Evolutionary conservation across 306 rosid genomes (phyloP).

Genomic region (Boehmeria nivea): DNA sequence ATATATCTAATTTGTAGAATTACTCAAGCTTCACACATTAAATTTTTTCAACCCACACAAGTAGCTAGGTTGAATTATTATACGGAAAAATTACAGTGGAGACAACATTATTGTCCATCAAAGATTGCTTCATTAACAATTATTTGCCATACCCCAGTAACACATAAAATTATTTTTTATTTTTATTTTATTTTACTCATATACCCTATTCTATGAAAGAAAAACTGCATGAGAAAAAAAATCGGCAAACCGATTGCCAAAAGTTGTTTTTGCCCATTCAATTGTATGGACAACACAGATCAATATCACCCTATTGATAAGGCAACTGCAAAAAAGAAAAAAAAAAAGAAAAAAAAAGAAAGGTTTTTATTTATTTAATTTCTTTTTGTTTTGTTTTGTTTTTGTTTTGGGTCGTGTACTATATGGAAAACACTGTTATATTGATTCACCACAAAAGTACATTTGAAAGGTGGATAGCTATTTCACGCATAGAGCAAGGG

Average conservation of each 20-base stretch:
- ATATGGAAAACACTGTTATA: neutral
- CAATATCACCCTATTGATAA: neutral
- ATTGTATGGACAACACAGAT: slow-evolving; percentile 4
- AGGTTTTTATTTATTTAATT: neutral
- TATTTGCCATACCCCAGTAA: neutral
- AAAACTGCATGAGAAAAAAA: no score
- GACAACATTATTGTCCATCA: slow-evolving; percentile 1
- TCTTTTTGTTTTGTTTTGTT: no score
- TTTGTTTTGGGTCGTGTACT: no score
- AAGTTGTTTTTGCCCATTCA: slow-evolving; percentile 4
- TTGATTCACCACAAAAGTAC: slow-evolving; percentile 4
- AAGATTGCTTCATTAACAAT: neutral
- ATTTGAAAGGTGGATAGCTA: neutral
- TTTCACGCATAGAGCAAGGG: neutral
- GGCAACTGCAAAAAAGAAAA: neutral
- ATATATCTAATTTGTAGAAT: no score
- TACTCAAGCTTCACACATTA: neutral
- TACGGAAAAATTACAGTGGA: neutral
- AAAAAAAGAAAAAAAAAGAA: no score
- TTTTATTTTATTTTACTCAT: no score
- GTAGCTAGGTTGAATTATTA: neutral
- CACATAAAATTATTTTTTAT: neutral
- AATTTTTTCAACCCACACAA: no score
- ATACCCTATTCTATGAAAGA: no score
- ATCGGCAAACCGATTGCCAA: neutral